Evolutionary conservation across 345 rosid genomes (phyloP), one percentile per base, ranked within the genome.

Genomic region (Clausena lansium): DNA sequence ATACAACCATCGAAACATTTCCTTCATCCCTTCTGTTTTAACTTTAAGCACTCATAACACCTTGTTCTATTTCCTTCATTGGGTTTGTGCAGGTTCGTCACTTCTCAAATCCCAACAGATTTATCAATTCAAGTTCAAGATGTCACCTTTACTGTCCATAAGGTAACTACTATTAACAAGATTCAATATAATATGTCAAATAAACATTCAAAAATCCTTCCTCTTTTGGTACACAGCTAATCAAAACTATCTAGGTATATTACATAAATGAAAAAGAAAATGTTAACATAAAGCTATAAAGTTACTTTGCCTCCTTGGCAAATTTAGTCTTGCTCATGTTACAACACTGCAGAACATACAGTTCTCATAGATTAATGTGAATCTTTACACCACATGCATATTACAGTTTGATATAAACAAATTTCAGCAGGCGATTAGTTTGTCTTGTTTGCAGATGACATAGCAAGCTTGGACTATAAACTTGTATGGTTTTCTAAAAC

Each of bases 61-160:
- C 66, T 15, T 28, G 15, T 47, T 73, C 38, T 32, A 38, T 52
- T 47, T 81, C 47, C 24, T 8, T n/a, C 64, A 1, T 54, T 70
- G 76, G 63, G 57, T 70, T 80, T 77, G n/a, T 78, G 86, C 86
- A 93, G 99, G 92, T 87, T 84, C 69, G 89, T 86, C 58, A 81
- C 81, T 67, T 82, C 90, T 78, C 92, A 86, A 76, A 87, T 90
- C 55, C 94, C 92, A 39, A 83, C 90, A 58, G 98, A 93, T 88
- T 80, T 93, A 19, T 77, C 86, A 22, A 78, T 93, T 79, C 92
- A 90, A 81, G 88, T 93, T 20, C 87, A 90, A 32, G 91, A 86
- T 38, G 77, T 85, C 67, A 89, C 87, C 72, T 93, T 95, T 69
- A 83, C 82, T 22, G 92, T 88, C 77, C 98, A 95, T 86, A 88